Conservation (phyloP, 2,329 filamentous ascomycete species). For the Tolypocladium paradoxum region DNA sequence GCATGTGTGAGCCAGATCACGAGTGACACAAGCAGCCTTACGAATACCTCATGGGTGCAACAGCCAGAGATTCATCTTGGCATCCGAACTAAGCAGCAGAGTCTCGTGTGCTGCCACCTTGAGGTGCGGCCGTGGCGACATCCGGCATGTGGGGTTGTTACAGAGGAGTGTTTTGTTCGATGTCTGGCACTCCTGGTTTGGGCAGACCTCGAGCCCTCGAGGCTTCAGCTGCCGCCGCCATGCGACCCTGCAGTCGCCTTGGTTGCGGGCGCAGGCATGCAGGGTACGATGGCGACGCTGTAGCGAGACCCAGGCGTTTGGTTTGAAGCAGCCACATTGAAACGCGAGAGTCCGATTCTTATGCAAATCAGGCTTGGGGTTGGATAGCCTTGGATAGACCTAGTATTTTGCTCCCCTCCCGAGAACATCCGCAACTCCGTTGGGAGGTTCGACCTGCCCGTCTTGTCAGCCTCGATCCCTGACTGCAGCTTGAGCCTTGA, state of each 20-base stretch:
- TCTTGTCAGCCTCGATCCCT: neutral
- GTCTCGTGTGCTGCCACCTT: neutral
- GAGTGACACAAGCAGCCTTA: neutral
- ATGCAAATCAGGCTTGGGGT: constrained; percentile 1
- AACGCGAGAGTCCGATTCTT: constrained; percentile 12
- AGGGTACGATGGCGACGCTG: constrained; percentile 2
- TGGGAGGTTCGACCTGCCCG: neutral
- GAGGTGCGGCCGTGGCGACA: neutral
- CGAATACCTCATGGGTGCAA: neutral
- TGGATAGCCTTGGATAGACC: neutral
- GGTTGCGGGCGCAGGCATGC: neutral
- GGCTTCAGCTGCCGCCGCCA: neutral
- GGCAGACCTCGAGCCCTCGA: neutral
- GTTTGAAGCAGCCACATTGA: constrained; percentile 20
- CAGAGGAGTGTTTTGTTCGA: neutral
- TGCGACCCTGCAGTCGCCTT: neutral
- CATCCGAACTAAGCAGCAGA: constrained; percentile 13
- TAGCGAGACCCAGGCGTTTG: constrained; percentile 14
- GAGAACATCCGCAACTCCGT: neutral
- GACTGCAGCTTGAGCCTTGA: neutral
- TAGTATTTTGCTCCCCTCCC: neutral
- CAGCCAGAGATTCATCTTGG: constrained; percentile 8
- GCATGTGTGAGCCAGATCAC: neutral
- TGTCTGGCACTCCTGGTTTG: neutral
- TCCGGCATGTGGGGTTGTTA: neutral